These are phyloP conservation scores for Candida maesae DNA, from an alignment of 805 yeast species.

Conservation along the genomic window DNA sequence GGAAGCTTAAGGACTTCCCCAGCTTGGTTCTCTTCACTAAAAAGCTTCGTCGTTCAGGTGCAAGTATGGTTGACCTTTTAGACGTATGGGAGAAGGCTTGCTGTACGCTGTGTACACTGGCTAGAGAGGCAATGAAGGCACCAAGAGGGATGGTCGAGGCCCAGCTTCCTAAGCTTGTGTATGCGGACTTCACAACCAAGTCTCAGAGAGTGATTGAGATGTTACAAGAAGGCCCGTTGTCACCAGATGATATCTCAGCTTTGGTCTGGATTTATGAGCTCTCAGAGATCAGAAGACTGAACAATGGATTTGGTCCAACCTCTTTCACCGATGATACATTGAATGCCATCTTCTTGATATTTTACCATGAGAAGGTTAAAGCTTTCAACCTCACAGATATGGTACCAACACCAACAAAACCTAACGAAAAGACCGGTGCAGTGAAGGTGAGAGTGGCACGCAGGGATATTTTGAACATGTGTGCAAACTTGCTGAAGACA, in stretches of 20 bases:
- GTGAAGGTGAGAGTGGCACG: slow-evolving; percentile 44
- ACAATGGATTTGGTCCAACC: slow-evolving; percentile 80
- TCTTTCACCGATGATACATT: slow-evolving; percentile 70
- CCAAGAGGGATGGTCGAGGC: slow-evolving; percentile 48
- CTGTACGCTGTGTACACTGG: slow-evolving; percentile 45
- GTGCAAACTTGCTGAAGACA: slow-evolving; percentile 17
- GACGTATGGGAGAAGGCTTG: slow-evolving; percentile 67
- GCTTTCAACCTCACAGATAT: background rate
- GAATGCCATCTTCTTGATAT: slow-evolving; percentile 53
- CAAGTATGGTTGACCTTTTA: slow-evolving; percentile 66
- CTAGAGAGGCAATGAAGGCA: slow-evolving; percentile 41
- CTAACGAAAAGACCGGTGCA: slow-evolving; percentile 8
- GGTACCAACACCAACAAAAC: background rate
- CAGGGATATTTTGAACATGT: slow-evolving; percentile 41
- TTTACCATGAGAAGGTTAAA: slow-evolving; percentile 31
- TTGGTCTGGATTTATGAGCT: slow-evolving; percentile 46
- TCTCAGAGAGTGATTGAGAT: slow-evolving; percentile 31
- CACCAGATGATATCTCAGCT: slow-evolving; percentile 36
- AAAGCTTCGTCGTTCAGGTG: slow-evolving; percentile 71
- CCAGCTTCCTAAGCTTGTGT: slow-evolving; percentile 42
- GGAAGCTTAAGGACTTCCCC: slow-evolving; percentile 50
- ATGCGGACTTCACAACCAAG: slow-evolving; percentile 38
- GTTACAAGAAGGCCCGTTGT: slow-evolving; percentile 27
- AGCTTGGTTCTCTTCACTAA: slow-evolving; percentile 59
- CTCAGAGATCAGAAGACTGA: slow-evolving; percentile 62